A percentile compares a stretch with the other conserved stretches of the same genome.
Conservation (phyloP, 768 basidiomycete species). For the Melanogaster broomeanus region DNA sequence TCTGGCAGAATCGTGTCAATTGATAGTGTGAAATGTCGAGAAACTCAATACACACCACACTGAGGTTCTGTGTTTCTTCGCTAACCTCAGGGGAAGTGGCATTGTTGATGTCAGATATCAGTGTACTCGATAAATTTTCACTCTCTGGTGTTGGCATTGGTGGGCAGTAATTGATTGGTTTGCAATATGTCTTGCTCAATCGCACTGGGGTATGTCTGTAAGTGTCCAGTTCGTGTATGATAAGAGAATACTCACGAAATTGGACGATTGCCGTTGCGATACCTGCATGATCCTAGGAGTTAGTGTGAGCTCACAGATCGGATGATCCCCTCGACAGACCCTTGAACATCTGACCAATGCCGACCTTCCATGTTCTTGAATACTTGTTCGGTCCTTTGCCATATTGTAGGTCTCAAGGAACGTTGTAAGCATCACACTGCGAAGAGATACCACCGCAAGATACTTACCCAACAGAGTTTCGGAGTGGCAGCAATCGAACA, state of each 20-base stretch:
- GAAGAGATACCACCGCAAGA: background rate
- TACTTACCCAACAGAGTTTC: conserved; percentile 25
- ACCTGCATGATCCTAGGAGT: conserved; percentile 1
- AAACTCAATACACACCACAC: conserved; percentile 14
- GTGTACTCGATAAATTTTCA: conserved; percentile 2
- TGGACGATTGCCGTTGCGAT: background rate
- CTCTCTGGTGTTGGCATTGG: conserved; percentile 9
- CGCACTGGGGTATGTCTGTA: conserved; percentile 4
- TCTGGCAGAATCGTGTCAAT: conserved; percentile 2
- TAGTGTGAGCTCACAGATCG: background rate
- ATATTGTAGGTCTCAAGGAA: conserved; percentile 20
- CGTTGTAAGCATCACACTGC: background rate
- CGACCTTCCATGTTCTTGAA: conserved; percentile 15
- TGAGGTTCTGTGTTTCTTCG: conserved; percentile 8
- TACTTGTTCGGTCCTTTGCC: conserved; percentile 11
- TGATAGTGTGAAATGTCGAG: background rate
- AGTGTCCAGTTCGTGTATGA: background rate
- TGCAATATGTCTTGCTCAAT: conserved; percentile 1
- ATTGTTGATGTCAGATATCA: background rate
- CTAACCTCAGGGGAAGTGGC: background rate
- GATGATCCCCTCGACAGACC: background rate
- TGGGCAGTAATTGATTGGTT: background rate
- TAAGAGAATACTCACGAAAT: conserved; percentile 9
- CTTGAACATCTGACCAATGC: conserved; percentile 16
- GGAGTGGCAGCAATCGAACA: conserved; percentile 34